Evolutionary conservation across 2,329 filamentous ascomycete genomes (phyloP).

Genomic region (Monilinia fructicola): DNA sequence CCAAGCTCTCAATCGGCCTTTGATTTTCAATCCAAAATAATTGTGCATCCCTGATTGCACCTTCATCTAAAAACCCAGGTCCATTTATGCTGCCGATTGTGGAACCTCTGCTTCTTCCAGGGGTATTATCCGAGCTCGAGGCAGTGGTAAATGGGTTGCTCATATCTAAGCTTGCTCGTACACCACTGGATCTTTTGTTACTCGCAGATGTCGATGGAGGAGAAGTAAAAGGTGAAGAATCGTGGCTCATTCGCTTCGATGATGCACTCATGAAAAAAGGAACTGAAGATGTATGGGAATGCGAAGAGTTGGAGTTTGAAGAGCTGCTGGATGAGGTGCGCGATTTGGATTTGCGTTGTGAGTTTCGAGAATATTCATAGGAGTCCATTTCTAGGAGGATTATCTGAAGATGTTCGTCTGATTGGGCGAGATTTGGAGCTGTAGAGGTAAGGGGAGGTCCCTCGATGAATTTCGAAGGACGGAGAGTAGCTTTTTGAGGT

Average conservation of each 20-base stretch:
- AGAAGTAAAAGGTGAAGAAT: background rate
- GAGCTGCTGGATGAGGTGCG: slow-evolving; percentile 10
- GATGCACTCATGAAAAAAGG: background rate
- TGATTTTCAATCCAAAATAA: slow-evolving; percentile 18
- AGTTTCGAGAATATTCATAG: slow-evolving; percentile 7
- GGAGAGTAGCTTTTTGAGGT: background rate
- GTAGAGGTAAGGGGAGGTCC: slow-evolving; percentile 23
- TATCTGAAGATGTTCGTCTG: slow-evolving; percentile 21
- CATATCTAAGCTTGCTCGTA: slow-evolving; percentile 5
- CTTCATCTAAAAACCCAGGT: background rate
- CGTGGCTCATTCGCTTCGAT: slow-evolving; percentile 2
- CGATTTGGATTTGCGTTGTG: slow-evolving; percentile 14
- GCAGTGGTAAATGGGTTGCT: background rate
- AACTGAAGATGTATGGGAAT: background rate
- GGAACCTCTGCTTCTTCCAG: slow-evolving; percentile 4
- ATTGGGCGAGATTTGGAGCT: slow-evolving; percentile 16
- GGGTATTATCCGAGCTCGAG: background rate
- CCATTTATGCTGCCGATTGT: background rate
- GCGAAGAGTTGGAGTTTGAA: slow-evolving; percentile 8
- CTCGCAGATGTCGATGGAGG: background rate
- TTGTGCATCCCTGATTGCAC: background rate
- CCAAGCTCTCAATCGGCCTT: slow-evolving; percentile 22
- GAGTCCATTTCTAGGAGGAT: slow-evolving; percentile 27
- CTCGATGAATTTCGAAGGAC: slow-evolving; percentile 27
- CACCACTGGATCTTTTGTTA: background rate